Evolutionary conservation across 306 rosid genomes (phyloP), one percentile per base, ranked within the genome.

Genomic region (Luffa aegyptiaca): DNA sequence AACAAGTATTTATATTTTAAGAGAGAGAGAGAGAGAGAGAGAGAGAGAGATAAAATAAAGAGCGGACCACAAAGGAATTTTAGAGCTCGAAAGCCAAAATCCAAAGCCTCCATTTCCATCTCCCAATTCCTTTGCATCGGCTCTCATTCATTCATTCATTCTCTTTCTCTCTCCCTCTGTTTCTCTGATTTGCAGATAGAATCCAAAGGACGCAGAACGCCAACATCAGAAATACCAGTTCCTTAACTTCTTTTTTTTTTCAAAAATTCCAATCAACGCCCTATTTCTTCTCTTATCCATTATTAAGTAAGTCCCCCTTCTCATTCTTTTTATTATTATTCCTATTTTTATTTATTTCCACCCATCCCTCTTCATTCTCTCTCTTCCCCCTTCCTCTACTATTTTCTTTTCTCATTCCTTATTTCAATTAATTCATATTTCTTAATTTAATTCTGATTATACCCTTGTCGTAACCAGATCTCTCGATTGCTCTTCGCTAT

Each of bases 141-240:
- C 55, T 51, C 55, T 55, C 59, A 18, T 55, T 55, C 59, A 55
- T 55, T 41, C 75, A 35, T 36, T 64, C 79, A 76, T 69, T 73
- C 88, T 72, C 77, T 86, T 26, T 26, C 31, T 26, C 61, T 26
- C 16, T 72, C 77, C 51, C 59, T 51, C 62, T 79, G 56, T 58
- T 33, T 61, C 83, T 80, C 85, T 91, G 90, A 91, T 88, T 89
- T 87, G 89, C 93, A 81, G 89, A 89, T 89, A 84, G 82, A 84
- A 88, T 90, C 86, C 86, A 79, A 85, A 84, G 83, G 80, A 71
- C 46, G 81, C 71, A 77, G 52, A 55, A 69, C 41, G 53, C 48
- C 46, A 26, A 74, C 8, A 78, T 46, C 77, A 53, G 76, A 68
- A 36, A 52, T 52, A 55, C 81, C 64, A 75, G 72, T 74, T 82